Evolutionary conservation across 1,284 basidiomycete genomes (phyloP).

Genomic region (Coriolopsis trogii): DNA sequence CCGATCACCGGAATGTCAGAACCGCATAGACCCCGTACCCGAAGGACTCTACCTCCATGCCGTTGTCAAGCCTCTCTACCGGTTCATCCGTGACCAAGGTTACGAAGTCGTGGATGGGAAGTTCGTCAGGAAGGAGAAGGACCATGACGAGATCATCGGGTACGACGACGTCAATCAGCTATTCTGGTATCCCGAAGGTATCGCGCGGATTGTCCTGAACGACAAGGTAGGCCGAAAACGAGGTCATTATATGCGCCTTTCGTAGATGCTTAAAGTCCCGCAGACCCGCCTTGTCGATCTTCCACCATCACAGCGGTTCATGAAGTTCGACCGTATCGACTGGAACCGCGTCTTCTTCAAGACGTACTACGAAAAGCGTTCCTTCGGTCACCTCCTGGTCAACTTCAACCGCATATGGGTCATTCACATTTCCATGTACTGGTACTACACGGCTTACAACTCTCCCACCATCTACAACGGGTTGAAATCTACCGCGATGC

Average conservation of each 20-base stretch:
- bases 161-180: slow-evolving; percentile 99
- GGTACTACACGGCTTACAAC: slow-evolving; percentile 95
- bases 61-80: slow-evolving; percentile 95
- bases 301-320: slow-evolving; percentile 87
- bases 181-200: slow-evolving; percentile 99
- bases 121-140: slow-evolving; percentile 90
- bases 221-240: slow-evolving; percentile 69
- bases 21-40: slow-evolving; percentile 89
- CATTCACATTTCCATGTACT: slow-evolving; percentile 90
- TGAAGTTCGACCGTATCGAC: slow-evolving; percentile 94
- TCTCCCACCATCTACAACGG: slow-evolving; percentile 82
- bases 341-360: slow-evolving; percentile 97
- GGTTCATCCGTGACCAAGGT: slow-evolving; percentile 96
- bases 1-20: slow-evolving; percentile 98
- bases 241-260: neutral
- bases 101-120: slow-evolving; percentile 97
- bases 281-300: slow-evolving; percentile 89
- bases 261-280: slow-evolving; percentile 4
- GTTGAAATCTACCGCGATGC: slow-evolving; percentile 67
- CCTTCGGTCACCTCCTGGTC: slow-evolving; percentile 91
- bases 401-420: slow-evolving; percentile 99
- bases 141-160: slow-evolving; percentile 95
- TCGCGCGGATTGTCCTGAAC: slow-evolving; percentile 85
- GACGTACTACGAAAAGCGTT: slow-evolving; percentile 95
- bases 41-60: slow-evolving; percentile 93